Evolutionary conservation across 1,139 yeast genomes (phyloP).

Genomic region (Sugiyamaella grinbergsii): DNA sequence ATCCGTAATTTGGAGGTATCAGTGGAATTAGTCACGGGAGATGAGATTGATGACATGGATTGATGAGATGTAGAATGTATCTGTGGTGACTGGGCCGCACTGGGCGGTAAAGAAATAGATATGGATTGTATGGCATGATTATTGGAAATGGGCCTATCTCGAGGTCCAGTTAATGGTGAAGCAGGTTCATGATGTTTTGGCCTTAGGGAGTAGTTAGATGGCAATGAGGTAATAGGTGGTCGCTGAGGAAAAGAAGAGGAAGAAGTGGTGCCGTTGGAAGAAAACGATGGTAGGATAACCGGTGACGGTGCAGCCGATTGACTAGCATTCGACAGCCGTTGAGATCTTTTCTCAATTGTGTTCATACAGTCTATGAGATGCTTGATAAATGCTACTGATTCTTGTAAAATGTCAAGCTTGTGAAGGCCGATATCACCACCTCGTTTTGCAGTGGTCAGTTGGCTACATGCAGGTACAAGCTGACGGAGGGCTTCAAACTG

Average conservation of each 20-base stretch:
- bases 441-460: slow-evolving; percentile 39
- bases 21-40: slow-evolving; percentile 12
- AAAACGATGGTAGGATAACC: slow-evolving; percentile 8
- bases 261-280: slow-evolving; percentile 7
- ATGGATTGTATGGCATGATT: not conserved
- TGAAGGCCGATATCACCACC: slow-evolving; percentile 64
- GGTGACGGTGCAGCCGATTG: slow-evolving; percentile 12
- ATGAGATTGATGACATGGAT: not conserved
- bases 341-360: slow-evolving; percentile 26
- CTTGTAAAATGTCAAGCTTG: slow-evolving; percentile 75
- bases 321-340: slow-evolving; percentile 10
- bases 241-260: not conserved
- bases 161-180: slow-evolving; percentile 15
- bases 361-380: slow-evolving; percentile 54
- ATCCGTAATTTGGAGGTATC: slow-evolving; percentile 23
- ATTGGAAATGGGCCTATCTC: slow-evolving; percentile 5
- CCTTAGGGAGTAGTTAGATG: slow-evolving; percentile 9
- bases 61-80: not conserved
- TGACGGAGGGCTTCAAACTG: slow-evolving; percentile 81
- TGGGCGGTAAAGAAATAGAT: slow-evolving; percentile 11
- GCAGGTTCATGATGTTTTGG: slow-evolving; percentile 13
- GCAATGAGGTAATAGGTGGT: slow-evolving; percentile 9
- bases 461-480: slow-evolving; percentile 75
- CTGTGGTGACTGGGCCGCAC: slow-evolving; percentile 12
- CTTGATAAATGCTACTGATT: slow-evolving; percentile 76